These are phyloP conservation scores for Aphanomyces euteiches DNA, from an alignment of 352 stramenopile genomes.

Conservation along the genomic window DNA sequence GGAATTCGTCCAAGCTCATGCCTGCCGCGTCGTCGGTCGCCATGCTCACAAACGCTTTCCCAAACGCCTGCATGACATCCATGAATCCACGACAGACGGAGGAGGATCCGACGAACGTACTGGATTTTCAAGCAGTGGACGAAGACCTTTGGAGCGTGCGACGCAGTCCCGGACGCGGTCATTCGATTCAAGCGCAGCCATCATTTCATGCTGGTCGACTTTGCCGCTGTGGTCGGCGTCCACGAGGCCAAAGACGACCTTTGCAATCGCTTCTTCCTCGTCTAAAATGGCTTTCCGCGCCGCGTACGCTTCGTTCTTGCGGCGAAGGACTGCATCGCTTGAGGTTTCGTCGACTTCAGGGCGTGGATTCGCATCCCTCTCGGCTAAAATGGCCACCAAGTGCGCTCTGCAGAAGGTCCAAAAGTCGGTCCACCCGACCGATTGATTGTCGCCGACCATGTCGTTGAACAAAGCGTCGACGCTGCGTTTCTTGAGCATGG, in stretches of 20 bases:
- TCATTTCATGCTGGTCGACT: constrained; percentile 59
- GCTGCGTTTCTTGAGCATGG: constrained; percentile 56
- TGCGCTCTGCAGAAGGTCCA: constrained; percentile 43
- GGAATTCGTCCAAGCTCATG: constrained; percentile 68
- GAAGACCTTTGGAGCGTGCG: constrained; percentile 43
- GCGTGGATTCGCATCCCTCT: constrained; percentile 9
- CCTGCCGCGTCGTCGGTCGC: constrained; percentile 53
- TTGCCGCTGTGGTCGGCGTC: constrained; percentile 58
- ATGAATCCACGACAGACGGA: neutral
- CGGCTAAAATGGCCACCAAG: constrained; percentile 45
- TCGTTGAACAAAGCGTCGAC: constrained; percentile 38
- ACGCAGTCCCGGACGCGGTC: constrained; percentile 36
- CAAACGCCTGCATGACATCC: constrained; percentile 39
- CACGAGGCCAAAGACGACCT: constrained; percentile 49
- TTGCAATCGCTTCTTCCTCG: constrained; percentile 28
- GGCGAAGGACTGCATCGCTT: constrained; percentile 38
- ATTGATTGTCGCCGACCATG: constrained; percentile 34
- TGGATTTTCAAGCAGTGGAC: constrained; percentile 52
- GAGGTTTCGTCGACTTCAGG: constrained; percentile 29
- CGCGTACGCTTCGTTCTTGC: constrained; percentile 22
- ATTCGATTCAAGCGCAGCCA: constrained; percentile 43
- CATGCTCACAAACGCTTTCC: constrained; percentile 58
- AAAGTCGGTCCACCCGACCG: constrained; percentile 59
- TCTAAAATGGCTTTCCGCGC: constrained; percentile 27
- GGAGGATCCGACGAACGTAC: neutral